Evolutionary conservation across 257 asterid genomes (phyloP), one percentile per base, ranked within the genome.

Genomic region (Solanum corneliomulleri): DNA sequence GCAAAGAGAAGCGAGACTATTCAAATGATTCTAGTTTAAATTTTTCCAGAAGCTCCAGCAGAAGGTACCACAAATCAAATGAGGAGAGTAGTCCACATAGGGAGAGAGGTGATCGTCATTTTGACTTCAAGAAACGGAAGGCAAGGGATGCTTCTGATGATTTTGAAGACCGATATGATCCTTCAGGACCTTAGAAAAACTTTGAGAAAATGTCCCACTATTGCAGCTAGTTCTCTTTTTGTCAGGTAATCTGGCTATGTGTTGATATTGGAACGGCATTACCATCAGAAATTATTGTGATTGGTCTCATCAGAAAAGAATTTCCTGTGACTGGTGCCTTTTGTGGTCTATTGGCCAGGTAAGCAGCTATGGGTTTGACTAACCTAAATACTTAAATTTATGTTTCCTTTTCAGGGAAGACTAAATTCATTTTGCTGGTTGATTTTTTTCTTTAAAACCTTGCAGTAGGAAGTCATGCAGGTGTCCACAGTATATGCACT

Each of bases 101-200:
- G 87, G 97, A 88, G 90, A 90, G 92, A 84, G 45, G 78, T 60
- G 90, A 89, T 74, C 92, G 71, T 87, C 76, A 85, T 83, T 37
- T 86, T 75, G 95, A 91, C 89, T 71, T 14, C 87, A 87, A 88
- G 83, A 88, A 90, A 37, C 88, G 81, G 84, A 68, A 87, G 72
- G 80, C 88, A 90, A 91, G 89, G 56, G 93, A 89, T 89, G 86
- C 80, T 89, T 86, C 85, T 52, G 44, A 87, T 76, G 92, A 91
- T 86, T 93, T 94, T 89, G 93, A 89, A 80, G 99, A 96, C 90
- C 90, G 98, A 92, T 94, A 95, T 87, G 92, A 92, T 91, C 98
- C 98, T 88, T 75, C 91, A 69, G 91, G 87, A 84, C 90, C 91
- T 41, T 89, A 72, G 89, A 92, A 88, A 78, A n/a, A 44, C 75